These are phyloP conservation scores for Dalbergia cultrata DNA, from an alignment of 306 rosid genomes.

Conservation along the genomic window DNA sequence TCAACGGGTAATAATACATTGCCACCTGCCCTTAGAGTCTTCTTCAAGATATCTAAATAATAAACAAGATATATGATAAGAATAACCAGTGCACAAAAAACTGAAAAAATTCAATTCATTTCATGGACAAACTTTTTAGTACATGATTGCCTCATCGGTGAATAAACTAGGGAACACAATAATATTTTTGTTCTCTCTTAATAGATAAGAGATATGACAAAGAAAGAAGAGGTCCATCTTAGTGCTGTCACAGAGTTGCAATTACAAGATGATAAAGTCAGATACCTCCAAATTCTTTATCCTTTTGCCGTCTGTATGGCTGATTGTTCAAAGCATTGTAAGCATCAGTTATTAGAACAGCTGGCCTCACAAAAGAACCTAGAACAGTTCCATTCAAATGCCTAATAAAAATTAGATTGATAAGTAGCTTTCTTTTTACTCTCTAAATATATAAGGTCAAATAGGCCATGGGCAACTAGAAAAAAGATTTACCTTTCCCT, in stretches of 20 bases:
- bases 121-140: constrained; percentile 18
- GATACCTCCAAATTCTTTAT: constrained; percentile 93
- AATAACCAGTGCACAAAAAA: constrained; percentile 40
- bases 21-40: constrained; percentile 88
- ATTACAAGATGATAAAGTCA: constrained; percentile 38
- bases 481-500: constrained; percentile 73
- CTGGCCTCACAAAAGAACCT: constrained; percentile 89
- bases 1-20: constrained; percentile 91
- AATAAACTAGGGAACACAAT: background rate
- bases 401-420: constrained; percentile 66
- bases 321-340: constrained; percentile 97
- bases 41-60: constrained; percentile 76
- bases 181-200: background rate
- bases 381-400: constrained; percentile 95
- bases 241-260: constrained; percentile 3
- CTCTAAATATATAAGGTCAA: constrained; percentile 20
- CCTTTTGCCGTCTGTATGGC: constrained; percentile 93
- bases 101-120: constrained; percentile 36
- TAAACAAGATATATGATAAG: constrained; percentile 38
- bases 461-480: background rate
- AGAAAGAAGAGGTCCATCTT: constrained; percentile 24
- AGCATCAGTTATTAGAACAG: constrained; percentile 97
- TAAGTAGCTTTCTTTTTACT: constrained; percentile 46
- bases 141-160: constrained; percentile 21
- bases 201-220: constrained; percentile 19